These are phyloP conservation scores for Ricinus communis DNA, from an alignment of 345 rosid genomes.

Conservation along the genomic window DNA sequence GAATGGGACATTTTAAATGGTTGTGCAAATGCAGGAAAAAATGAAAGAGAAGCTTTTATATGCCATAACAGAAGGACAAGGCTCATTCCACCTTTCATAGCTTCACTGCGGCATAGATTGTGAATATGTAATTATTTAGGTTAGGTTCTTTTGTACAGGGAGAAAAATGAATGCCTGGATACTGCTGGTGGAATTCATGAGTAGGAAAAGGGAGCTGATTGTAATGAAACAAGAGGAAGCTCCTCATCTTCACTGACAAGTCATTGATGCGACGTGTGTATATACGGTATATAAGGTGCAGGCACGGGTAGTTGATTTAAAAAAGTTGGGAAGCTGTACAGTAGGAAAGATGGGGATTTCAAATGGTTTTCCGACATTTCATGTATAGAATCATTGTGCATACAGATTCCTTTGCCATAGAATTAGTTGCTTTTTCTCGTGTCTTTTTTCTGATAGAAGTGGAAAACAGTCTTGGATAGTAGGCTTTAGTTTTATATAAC, in stretches of 20 bases:
- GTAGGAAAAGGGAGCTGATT: constrained; percentile 26
- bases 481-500: background rate
- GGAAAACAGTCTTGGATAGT: background rate
- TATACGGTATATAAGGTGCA: no score
- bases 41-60: constrained; percentile 85
- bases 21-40: constrained; percentile 59
- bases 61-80: constrained; percentile 96
- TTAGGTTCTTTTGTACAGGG: constrained; percentile 21
- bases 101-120: constrained; percentile 25
- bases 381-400: constrained; percentile 27
- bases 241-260: constrained; percentile 8
- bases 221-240: constrained; percentile 32
- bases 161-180: background rate
- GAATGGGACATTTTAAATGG: background rate
- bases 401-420: constrained; percentile 11
- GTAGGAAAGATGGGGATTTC: constrained; percentile 17
- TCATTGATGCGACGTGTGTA: constrained; percentile 23
- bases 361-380: constrained; percentile 9
- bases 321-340: constrained; percentile 23
- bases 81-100: constrained; percentile 96
- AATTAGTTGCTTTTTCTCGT: constrained; percentile 6
- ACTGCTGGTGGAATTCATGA: constrained; percentile 1
- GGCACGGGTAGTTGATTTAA: constrained; percentile 13
- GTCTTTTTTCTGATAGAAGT: background rate
- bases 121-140: constrained; percentile 53